Conservation (phyloP, 2,329 filamentous ascomycete genomes). For the Aureobasidium subglaciale region DNA sequence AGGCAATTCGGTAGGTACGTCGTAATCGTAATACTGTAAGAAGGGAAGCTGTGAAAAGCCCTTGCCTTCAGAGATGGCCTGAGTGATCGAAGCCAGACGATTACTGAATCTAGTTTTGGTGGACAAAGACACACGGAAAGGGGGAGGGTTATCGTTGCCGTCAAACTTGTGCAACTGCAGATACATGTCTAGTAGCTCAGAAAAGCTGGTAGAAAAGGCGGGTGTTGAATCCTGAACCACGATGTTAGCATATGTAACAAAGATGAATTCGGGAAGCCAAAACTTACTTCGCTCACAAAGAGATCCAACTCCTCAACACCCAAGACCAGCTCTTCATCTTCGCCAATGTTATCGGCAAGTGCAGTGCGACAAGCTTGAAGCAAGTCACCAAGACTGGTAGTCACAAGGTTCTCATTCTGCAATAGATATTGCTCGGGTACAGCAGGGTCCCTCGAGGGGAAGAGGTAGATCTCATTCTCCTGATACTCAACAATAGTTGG, state of each 20-base stretch:
- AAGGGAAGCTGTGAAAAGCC: slow-evolving; percentile 45
- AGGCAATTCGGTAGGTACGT: slow-evolving; percentile 15
- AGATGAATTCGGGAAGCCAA: background rate
- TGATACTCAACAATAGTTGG: slow-evolving; percentile 50
- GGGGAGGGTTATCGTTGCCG: slow-evolving; percentile 44
- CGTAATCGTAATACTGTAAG: slow-evolving; percentile 18
- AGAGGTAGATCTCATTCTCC: slow-evolving; percentile 50
- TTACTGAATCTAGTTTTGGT: slow-evolving; percentile 48
- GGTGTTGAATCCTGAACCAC: slow-evolving; percentile 41
- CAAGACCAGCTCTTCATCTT: slow-evolving; percentile 52
- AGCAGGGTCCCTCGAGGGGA: slow-evolving; percentile 48
- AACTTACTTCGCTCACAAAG: slow-evolving; percentile 51
- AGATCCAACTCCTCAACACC: slow-evolving; percentile 49
- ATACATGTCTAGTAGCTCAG: slow-evolving; percentile 54
- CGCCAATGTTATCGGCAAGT: slow-evolving; percentile 47
- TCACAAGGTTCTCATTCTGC: slow-evolving; percentile 48
- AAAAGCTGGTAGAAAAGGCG: slow-evolving; percentile 44
- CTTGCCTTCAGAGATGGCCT: slow-evolving; percentile 49
- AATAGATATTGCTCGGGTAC: slow-evolving; percentile 51
- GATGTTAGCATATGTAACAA: slow-evolving; percentile 15
- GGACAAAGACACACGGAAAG: slow-evolving; percentile 50
- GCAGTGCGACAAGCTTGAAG: slow-evolving; percentile 50
- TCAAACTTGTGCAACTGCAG: slow-evolving; percentile 54
- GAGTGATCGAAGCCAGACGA: slow-evolving; percentile 45
- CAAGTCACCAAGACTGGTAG: slow-evolving; percentile 47